phyloP scores from a whole-genome alignment of 108 stramenopile genomes.

The Cyclotella cryptica region DNA sequence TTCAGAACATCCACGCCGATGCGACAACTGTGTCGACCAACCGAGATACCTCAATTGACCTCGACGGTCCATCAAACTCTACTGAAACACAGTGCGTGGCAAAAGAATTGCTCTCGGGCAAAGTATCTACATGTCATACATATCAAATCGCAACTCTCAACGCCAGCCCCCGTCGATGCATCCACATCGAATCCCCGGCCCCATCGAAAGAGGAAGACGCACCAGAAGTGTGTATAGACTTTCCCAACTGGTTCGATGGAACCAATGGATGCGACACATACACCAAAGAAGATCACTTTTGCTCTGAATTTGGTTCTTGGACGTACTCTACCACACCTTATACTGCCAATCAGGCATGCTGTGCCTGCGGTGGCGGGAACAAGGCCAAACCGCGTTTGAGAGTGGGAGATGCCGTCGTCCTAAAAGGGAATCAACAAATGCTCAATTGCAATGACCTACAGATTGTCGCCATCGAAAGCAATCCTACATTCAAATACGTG shows the following conservation, averaged over 20 bases:
- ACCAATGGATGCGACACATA: slow-evolving; percentile 49
- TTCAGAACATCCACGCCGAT: no score
- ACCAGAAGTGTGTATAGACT: slow-evolving; percentile 34
- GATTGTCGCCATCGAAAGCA: slow-evolving; percentile 19
- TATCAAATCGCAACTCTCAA: slow-evolving; percentile 54
- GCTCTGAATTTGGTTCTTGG: not conserved
- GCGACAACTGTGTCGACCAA: no score
- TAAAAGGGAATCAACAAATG: slow-evolving; percentile 10
- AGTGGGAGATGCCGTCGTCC: slow-evolving; percentile 37
- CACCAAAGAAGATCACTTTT: slow-evolving; percentile 15
- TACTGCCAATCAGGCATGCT: slow-evolving; percentile 46
- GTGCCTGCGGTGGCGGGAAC: slow-evolving; percentile 47
- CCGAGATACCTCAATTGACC: no score
- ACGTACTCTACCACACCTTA: not conserved
- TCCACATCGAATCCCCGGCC: slow-evolving; percentile 40
- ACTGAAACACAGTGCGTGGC: no score
- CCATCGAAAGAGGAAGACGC: not conserved
- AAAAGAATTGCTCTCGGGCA: not conserved
- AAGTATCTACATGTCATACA: slow-evolving; percentile 25
- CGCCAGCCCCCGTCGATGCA: slow-evolving; percentile 48
- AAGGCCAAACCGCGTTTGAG: slow-evolving; percentile 18
- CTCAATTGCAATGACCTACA: slow-evolving; percentile 20
- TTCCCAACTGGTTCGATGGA: slow-evolving; percentile 39
- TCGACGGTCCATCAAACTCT: no score
- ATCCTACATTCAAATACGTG: slow-evolving; percentile 21